Conservation (phyloP, 768 basidiomycete genomes). For the Gelatoporia subvermispora region DNA sequence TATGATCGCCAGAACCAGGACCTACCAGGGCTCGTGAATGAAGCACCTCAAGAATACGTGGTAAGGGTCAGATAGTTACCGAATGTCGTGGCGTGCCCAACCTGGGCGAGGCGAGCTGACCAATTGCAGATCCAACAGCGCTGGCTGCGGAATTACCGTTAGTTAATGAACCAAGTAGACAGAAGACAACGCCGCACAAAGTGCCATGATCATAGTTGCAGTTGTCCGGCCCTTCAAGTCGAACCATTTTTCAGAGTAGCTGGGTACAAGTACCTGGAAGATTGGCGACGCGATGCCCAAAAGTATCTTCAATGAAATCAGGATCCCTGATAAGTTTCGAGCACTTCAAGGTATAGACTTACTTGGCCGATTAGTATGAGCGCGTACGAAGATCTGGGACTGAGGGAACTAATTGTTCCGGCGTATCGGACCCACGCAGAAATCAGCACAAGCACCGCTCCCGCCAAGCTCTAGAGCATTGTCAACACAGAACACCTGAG, state of each 20-base stretch:
- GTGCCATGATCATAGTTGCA: constrained; percentile 56
- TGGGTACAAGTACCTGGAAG: constrained; percentile 58
- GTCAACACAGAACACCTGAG: too few relatives aligned
- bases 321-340: too few relatives aligned
- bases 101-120: constrained; percentile 67
- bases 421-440: constrained; percentile 78
- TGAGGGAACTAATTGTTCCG: constrained; percentile 52
- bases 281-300: constrained; percentile 63
- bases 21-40: too few relatives aligned
- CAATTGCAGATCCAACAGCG: constrained; percentile 69
- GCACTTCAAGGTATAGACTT: too few relatives aligned
- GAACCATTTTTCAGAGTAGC: constrained; percentile 61
- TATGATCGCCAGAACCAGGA: constrained; percentile 68
- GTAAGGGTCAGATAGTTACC: constrained; percentile 35
- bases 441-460: constrained; percentile 47
- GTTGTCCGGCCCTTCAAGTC: constrained; percentile 71
- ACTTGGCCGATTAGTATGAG: constrained; percentile 74
- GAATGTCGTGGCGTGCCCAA: constrained; percentile 47
- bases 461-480: too few relatives aligned
- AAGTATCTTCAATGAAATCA: constrained; percentile 52
- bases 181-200: too few relatives aligned
- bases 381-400: constrained; percentile 49
- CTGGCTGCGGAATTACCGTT: constrained; percentile 46
- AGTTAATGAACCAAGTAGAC: not conserved
- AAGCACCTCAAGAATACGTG: too few relatives aligned